Base-by-base conservation (phyloP, 345 rosid species). In the Eucalyptus erythrocorys region DNA sequence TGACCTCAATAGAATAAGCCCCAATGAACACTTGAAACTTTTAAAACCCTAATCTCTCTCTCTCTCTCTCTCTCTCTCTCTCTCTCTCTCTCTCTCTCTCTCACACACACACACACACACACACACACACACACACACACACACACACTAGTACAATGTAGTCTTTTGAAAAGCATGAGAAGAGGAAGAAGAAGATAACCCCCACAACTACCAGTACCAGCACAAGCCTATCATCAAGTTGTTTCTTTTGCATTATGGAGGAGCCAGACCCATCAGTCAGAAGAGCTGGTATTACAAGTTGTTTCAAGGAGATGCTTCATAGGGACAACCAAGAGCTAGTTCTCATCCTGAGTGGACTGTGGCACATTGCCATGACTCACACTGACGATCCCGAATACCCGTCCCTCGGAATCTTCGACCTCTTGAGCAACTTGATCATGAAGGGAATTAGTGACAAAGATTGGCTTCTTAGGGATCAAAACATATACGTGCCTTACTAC, bases 371-470 rank as follows among this genome's bases (percentile, higher is more conserved):
- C 92, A 92, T 94, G 95, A 87, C 92, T 85, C 96, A 95, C 71
- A 98, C 98, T 16, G 94, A 96, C 81, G 96, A 96, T 87, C 95
- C 97, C 1, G 96, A 97, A 89, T 93, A 96, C 90, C 97, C 97
- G 14, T 93, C 94, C 40, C 95, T 97, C 1, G 99, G 98, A 88
- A 92, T 97, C 89, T 95, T 97, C 88, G 88, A 94, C 47, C 96
- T 94, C 97, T 94, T 95, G 98, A 92, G 94, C 32, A 93, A 93
- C 66, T 92, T 96, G 85, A 95, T 97, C 86, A 91, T 89, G 4
- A 94, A 86, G 88, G 94, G 93, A 68, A 27, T 96, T 88, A 87
- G 47, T 50, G 93, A 95, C 88, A 90, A 42, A 87, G 34, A 89
- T 53, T 97, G 99, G 99, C 96, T 97, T 88, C 93, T 93, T 55